Evolutionary conservation across 257 asterid genomes (phyloP), one percentile per base, ranked within the genome.

Genomic region (Perilla frutescens): DNA sequence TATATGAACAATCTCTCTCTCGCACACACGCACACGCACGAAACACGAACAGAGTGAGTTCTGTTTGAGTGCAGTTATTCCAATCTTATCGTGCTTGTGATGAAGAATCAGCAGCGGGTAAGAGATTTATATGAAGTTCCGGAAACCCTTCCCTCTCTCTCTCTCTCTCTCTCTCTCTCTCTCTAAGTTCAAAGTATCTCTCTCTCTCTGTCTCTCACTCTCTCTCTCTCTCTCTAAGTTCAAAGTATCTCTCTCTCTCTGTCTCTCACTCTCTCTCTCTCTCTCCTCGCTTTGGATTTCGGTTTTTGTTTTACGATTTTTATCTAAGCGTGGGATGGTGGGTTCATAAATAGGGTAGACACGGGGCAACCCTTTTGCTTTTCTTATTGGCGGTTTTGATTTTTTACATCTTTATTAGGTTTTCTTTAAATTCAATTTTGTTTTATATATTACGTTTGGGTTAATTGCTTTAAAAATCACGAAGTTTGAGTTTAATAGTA

Each of bases 61-160:
- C 56, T 55, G 62, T 26, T 34, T 56, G 59, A 68, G 65, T 47
- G 73, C 50, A 63, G 56, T 34, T 26, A 37, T 11, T 39, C 13
- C 50, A 61, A 37, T 79, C 69, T 9, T 34, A 64, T 66, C 65
- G 58, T 43, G 12, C 20, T 66, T 44, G 77, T 14, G 78, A 37
- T 26, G 69, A 56, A 34, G 40, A 70, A 64, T 68, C 77, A 71
- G 71, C 59, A 51, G 63, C 65, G 66, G 26, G 65, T 26, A 41
- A 53, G 47, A 73, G 72, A 50, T 77, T 77, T 73, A 77, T 73
- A 80, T 37, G 53, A 57, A 47, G 84, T 65, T 81, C 75, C 70
- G 65, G 81, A 82, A 78, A 82, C 86, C 86, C 86, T 59, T 61
- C 48, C 45, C 79, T 4, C 68, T 47, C 63, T 70, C 55, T 47